A percentile compares a stretch with the other conserved stretches of the same genome.
These are phyloP conservation scores for Tausonia pullulans DNA, from an alignment of 1,284 basidiomycete genomes.

Conservation along the genomic window DNA sequence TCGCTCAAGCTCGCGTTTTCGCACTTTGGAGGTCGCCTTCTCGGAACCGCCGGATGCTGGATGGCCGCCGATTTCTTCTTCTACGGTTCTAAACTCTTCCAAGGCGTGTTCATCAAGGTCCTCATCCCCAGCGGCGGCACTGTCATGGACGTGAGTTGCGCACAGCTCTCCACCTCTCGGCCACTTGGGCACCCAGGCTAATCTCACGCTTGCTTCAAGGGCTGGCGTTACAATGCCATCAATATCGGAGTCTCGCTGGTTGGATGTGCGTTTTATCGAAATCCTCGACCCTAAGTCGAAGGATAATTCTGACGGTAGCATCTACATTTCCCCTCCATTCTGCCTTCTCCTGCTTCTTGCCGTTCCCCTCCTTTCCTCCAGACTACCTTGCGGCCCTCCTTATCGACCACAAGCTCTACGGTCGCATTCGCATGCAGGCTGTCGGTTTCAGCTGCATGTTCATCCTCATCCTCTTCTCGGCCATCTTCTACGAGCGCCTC, in stretches of 20 bases:
- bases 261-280: background rate
- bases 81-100: constrained; percentile 38
- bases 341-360: background rate
- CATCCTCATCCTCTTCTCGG: constrained; percentile 33
- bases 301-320: too few relatives aligned
- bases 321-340: background rate
- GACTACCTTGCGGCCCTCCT: constrained; percentile 45
- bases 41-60: constrained; percentile 29
- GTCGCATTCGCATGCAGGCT: constrained; percentile 40
- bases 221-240: constrained; percentile 44
- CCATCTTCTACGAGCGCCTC: constrained; percentile 34
- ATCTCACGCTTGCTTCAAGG: constrained; percentile 29
- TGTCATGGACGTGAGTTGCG: constrained; percentile 6
- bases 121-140: constrained; percentile 32
- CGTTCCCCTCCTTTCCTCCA: background rate
- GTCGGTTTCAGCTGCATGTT: constrained; percentile 39
- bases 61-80: constrained; percentile 44
- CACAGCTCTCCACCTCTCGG: too few relatives aligned
- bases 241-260: constrained; percentile 22
- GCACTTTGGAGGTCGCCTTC: constrained; percentile 42
- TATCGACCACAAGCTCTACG: constrained; percentile 43
- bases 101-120: constrained; percentile 38
- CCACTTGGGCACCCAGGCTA: constrained; percentile 20
- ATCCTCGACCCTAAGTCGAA: too few relatives aligned
- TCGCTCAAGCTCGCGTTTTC: constrained; percentile 40